Evolutionary conservation across 2,329 filamentous ascomycete genomes (phyloP), one percentile per base, ranked within the genome.

Genomic region (Geoglossum cookeanum): DNA sequence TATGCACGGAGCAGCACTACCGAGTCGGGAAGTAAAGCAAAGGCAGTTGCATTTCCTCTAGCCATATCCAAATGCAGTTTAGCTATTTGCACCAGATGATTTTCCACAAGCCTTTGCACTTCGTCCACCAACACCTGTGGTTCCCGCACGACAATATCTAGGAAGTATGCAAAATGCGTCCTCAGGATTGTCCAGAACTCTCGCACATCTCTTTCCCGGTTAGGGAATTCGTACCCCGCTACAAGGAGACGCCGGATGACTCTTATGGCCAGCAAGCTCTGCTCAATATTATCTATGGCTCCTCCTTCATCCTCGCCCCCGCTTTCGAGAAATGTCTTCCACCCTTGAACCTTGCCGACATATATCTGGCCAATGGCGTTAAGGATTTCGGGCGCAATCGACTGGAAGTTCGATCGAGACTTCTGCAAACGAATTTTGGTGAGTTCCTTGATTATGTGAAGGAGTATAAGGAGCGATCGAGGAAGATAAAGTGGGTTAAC

Each of bases 41-140:
- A 97, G 57, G 88, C 86, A 3, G 85, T 83, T 1, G 90, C 82
- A 67, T 95, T 89, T 4, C 75, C 72, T 55, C 80, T 80, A 1
- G 87, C 81, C 83, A 97, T 91, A 58, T 88, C 83, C 44, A 94
- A 76, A 67, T 97, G 92, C 2, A 98, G 74, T 69, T 97, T 98
- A 3, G 90, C 83, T 55, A 97, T 83, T 66, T 97, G 90, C 47
- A 96, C 71, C 1, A 95, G 74, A 66, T 96, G 90, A 66, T 89
- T 94, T 62, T 86, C 85, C n/a, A 94, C 72, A 29, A 84, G 66
- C 39, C 77, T 78, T 59, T 79, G 78, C 29, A 81, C 76, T 3
- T 71, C 69, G 3, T 71, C 67, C 1, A 74, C 68, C 1, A 83
- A 70, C 2, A 78, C 68, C 4, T 72, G 70, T n/a, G 75, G 75